Conservation (phyloP, 805 yeast species). For the Kodamaea restingae region DNA sequence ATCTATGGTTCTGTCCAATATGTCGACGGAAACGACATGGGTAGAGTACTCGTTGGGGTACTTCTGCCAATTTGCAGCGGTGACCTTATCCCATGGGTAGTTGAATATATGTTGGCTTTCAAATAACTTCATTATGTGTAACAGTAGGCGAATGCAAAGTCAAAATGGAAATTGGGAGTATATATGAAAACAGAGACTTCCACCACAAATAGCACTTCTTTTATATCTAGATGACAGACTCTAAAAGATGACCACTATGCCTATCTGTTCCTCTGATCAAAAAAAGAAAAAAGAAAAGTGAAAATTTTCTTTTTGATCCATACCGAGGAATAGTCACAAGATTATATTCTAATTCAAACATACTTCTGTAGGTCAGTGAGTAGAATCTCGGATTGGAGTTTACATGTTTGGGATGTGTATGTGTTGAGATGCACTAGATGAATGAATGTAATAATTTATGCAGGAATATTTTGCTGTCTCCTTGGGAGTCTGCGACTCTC, state of each 20-base stretch:
- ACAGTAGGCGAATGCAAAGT: too few relatives aligned
- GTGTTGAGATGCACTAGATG: too few relatives aligned
- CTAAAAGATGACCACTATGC: neutral
- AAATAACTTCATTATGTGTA: slow-evolving; percentile 74
- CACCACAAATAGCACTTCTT: too few relatives aligned
- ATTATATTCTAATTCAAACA: too few relatives aligned
- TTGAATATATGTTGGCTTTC: slow-evolving; percentile 63
- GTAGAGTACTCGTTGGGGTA: slow-evolving; percentile 93
- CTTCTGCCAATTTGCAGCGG: slow-evolving; percentile 95
- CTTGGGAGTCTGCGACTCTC: neutral
- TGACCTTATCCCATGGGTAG: slow-evolving; percentile 91
- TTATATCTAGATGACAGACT: too few relatives aligned
- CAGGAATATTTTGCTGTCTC: neutral
- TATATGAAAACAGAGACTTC: too few relatives aligned
- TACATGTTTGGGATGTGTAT: too few relatives aligned
- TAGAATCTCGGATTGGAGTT: too few relatives aligned
- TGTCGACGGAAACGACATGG: slow-evolving; percentile 93
- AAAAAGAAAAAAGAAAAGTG: slow-evolving; percentile 3
- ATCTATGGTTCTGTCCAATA: slow-evolving; percentile 67
- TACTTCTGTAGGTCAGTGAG: too few relatives aligned
- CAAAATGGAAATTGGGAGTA: too few relatives aligned
- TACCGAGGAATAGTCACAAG: too few relatives aligned
- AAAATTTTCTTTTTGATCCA: neutral
- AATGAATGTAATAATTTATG: too few relatives aligned
- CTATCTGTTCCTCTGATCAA: neutral